Percentiles rank a stretch among this genome's conserved stretches.
These are phyloP conservation scores for Ustilago cynodontis DNA, from an alignment of 1,284 basidiomycete genomes.

Conservation along the genomic window DNA sequence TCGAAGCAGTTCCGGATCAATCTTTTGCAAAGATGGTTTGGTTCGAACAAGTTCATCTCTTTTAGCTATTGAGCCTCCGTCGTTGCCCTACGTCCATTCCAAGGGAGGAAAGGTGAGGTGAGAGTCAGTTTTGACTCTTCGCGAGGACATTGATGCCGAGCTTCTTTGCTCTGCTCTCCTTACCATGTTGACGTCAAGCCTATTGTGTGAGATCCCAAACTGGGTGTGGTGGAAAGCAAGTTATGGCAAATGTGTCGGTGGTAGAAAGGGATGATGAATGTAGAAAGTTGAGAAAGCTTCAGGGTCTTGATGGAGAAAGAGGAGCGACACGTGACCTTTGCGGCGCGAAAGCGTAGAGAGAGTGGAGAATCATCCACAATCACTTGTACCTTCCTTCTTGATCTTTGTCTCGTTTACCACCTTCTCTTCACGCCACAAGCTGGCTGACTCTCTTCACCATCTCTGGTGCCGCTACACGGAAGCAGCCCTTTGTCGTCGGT, in stretches of 20 bases:
- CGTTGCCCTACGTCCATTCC: slow-evolving; percentile 55
- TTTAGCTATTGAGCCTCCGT: slow-evolving; percentile 67
- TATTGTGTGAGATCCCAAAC: neutral
- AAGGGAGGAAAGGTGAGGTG: neutral
- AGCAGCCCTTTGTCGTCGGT: too few relatives aligned
- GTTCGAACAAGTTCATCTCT: slow-evolving; percentile 65
- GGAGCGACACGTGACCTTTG: slow-evolving; percentile 2
- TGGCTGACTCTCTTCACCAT: neutral
- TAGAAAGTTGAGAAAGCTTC: neutral
- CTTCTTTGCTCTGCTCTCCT: neutral
- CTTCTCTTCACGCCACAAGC: neutral
- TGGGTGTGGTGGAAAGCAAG: too few relatives aligned
- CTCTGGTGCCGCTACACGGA: neutral
- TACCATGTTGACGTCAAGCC: slow-evolving; percentile 4
- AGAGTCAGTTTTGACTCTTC: neutral
- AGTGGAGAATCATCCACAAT: neutral
- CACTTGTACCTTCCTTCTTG: neutral
- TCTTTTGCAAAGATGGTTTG: slow-evolving; percentile 37
- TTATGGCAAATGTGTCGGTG: neutral
- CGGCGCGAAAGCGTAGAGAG: slow-evolving; percentile 23
- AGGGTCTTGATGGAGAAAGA: neutral
- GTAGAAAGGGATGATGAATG: neutral
- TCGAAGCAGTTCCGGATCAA: slow-evolving; percentile 53
- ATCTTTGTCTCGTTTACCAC: slow-evolving; percentile 17
- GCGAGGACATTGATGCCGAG: neutral